These are phyloP conservation scores for Postia placenta DNA, from an alignment of 768 basidiomycete genomes.

Conservation along the genomic window DNA sequence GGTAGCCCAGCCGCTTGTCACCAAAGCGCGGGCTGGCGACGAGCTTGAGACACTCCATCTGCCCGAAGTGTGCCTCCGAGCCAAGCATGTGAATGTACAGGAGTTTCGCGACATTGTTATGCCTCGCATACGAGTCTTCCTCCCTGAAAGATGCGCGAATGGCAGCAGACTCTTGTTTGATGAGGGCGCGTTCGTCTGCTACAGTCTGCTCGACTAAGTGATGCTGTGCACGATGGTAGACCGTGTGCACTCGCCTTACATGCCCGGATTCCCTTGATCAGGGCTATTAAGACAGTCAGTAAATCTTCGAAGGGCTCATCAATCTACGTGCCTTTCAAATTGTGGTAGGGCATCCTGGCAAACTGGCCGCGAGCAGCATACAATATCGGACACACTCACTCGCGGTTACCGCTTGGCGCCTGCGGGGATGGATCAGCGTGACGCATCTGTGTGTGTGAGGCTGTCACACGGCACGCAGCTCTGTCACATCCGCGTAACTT, in stretches of 20 bases:
- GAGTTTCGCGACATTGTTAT: conserved; percentile 96
- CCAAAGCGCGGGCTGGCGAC: conserved; percentile 93
- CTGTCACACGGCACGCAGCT: neutral
- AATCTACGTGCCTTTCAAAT: conserved; percentile 70
- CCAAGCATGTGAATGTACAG: conserved; percentile 99
- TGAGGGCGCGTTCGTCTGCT: conserved; percentile 94
- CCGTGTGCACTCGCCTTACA: conserved; percentile 62
- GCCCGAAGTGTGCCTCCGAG: conserved; percentile 97
- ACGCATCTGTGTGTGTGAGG: neutral
- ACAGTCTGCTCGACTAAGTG: conserved; percentile 60
- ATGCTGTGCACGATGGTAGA: conserved; percentile 7
- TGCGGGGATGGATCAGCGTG: neutral
- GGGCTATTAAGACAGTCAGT: conserved; percentile 45
- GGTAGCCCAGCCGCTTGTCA: conserved; percentile 93
- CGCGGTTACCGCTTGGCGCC: neutral
- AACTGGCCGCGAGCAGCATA: neutral
- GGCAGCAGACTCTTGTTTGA: conserved; percentile 95
- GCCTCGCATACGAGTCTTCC: conserved; percentile 90
- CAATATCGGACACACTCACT: neutral
- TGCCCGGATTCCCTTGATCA: conserved; percentile 96
- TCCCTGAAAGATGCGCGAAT: conserved; percentile 96
- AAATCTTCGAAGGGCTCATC: neutral
- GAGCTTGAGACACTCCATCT: conserved; percentile 94
- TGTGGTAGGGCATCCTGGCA: conserved; percentile 67
- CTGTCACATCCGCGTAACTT: neutral